Evolutionary conservation across 768 basidiomycete genomes (phyloP), one percentile per base, ranked within the genome.

Genomic region (Hypholoma sublateritium): DNA sequence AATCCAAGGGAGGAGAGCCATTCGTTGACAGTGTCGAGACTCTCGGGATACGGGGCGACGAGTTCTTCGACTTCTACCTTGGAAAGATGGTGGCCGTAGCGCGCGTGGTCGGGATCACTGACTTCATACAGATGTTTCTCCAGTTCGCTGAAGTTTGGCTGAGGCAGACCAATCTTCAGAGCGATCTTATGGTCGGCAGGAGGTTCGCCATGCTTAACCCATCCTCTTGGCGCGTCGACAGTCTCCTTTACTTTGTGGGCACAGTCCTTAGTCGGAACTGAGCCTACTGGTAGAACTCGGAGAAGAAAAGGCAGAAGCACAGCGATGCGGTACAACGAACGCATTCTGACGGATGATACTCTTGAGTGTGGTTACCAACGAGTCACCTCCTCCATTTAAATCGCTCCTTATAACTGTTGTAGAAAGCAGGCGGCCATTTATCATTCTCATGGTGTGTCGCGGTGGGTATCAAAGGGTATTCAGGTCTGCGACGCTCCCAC

Each of bases 11-110:
- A 72, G 0, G 70, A 69, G 3, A 91, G 73, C 88, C 89, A 91
- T 50, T 79, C 75, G 35, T 81, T 74, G 48, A 90, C 85, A 0
- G 73, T 67, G 28, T 77, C 69, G n/a, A 86, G 48, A 35, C 81
- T 82, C 58, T 81, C 78, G 0, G 74, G 74, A 58, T 83, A 78
- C 4, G 89, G 89, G 5, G 81, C 77, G 55, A 88, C 79, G 46
- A 90, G 73, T 3, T 66, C 76, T 22, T 89, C 85, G 3, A 86
- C 85, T 59, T 89, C 82, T 53, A 79, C 81, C 71, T 87, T 88
- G 37, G 86, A 80, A 47, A 90, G 70, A 60, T 84, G 76, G 14
- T 76, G 72, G 0, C 83, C 84, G 53, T 72, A 84, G 60, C 80
- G 77, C 34, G 70, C 62, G 54, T 85, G 82, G 46, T 64, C 68